These are phyloP conservation scores for Brassica rapa DNA, from an alignment of 345 rosid genomes.

Conservation along the genomic window DNA sequence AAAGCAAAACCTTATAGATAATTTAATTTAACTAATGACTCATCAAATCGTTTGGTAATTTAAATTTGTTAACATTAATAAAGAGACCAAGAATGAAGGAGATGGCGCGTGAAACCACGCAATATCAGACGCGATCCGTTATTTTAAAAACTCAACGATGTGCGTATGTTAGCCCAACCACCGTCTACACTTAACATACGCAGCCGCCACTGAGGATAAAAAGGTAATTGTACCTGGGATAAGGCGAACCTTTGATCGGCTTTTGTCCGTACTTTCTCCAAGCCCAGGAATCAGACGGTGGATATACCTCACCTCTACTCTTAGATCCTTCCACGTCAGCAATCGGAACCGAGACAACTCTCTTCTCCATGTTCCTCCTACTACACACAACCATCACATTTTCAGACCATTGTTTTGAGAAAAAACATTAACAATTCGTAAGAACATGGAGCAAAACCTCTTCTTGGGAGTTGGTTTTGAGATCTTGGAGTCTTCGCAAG, in stretches of 20 bases:
- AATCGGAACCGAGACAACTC: conserved; percentile 70
- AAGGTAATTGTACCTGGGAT: conserved; percentile 60
- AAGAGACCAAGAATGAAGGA: neutral
- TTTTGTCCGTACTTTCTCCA: conserved; percentile 89
- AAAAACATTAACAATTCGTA: neutral
- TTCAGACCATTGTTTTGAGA: neutral
- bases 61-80: neutral
- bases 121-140: neutral
- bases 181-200: conserved; percentile 32
- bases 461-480: conserved; percentile 51
- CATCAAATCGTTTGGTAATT: neutral
- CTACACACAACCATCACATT: conserved; percentile 34
- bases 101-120: conserved; percentile 33
- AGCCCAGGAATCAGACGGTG: conserved; percentile 86
- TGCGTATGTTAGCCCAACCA: conserved; percentile 38
- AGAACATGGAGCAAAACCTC: conserved; percentile 41
- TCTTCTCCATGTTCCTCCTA: conserved; percentile 55
- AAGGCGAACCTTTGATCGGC: conserved; percentile 83
- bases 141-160: neutral
- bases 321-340: conserved; percentile 57
- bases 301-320: conserved; percentile 60
- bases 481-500: conserved; percentile 50
- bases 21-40: neutral
- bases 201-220: conserved; percentile 36
- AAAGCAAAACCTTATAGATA: conserved; percentile 4